Base-by-base conservation (phyloP, 2,329 filamentous ascomycete species). In the Corynespora cassiicola region DNA sequence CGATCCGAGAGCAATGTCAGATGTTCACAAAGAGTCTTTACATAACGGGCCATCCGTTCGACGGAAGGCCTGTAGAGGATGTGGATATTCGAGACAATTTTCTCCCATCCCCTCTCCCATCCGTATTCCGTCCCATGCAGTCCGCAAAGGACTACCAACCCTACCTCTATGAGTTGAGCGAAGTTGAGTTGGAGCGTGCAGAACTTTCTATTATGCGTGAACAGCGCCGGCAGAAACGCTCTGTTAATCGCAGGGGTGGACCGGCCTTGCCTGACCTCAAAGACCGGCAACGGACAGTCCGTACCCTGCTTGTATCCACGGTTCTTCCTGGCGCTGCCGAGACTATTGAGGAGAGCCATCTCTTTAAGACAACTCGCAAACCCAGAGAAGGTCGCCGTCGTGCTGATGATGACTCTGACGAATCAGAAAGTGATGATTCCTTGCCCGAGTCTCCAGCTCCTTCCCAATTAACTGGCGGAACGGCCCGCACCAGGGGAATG, bases 241-340 rank as follows among this genome's bases (percentile, higher is more conserved):
- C 94, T 6, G 88, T 96, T 56, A 97, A 96, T 66, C 81, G 94
- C 47, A 84, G 94, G 57, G 94, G 94, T 49, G 94, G 94, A 0
- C 94, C 94, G 5, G 87, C 89, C 43, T 75, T 99, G 25, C 94
- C 94, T n/a, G 94, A 99, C 71, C 82, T 99, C 42, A 96, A 95
- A 66, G 94, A 99, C 57, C 82, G 91, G 37, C 92, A 94, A 70
- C 84, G 92, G 34, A 97, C 94, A 1, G 92, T 97, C 39, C 84
- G 94, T 30, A 96, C 92, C 0, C 79, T 96, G 52, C 81, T 97
- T 35, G 90, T 99, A 1, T 96, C 92, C 7, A 91, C 89, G 3
- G 90, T 95, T 14, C 81, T 99, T 42, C 94, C 94, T 11, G 94
- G 92, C 16, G 89, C 90, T 4, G 92, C 88, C 4, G 75, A 83